phyloP scores from a whole-genome alignment of 2,329 filamentous ascomycete species.

The Pleomassaria siparia region DNA sequence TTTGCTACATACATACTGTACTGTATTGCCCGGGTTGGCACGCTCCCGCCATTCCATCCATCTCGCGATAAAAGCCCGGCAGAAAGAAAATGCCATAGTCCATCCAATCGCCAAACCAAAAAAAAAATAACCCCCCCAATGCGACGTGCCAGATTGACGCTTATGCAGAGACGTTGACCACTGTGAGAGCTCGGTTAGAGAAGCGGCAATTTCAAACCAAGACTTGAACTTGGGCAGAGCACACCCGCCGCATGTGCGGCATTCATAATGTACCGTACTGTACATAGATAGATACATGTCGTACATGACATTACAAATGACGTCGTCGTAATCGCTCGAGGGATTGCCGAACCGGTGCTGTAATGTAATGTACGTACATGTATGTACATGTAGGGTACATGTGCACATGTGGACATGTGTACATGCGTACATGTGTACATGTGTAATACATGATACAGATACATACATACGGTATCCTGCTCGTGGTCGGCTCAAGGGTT shows the following conservation, averaged over 20 bases:
- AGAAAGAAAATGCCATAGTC: constrained; percentile 19
- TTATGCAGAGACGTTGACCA: constrained; percentile 43
- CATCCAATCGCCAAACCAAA: constrained; percentile 31
- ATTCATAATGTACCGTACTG: too few species aligned
- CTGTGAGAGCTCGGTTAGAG: constrained; percentile 37
- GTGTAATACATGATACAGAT: too few species aligned
- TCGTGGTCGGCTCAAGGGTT: constrained; percentile 23
- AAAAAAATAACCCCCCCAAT: too few species aligned
- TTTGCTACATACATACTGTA: too few species aligned
- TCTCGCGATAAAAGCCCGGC: constrained; percentile 35
- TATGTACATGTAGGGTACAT: too few species aligned
- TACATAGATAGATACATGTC: too few species aligned
- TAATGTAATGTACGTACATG: too few species aligned
- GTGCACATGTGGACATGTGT: too few species aligned
- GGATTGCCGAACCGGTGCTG: too few species aligned
- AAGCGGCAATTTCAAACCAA: constrained; percentile 37
- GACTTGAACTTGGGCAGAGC: constrained; percentile 3
- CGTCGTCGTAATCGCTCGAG: constrained; percentile 21
- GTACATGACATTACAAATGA: constrained; percentile 25
- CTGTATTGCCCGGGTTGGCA: constrained; percentile 34
- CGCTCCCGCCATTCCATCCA: too few species aligned
- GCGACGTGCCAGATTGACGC: constrained; percentile 34
- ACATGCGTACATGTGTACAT: too few species aligned
- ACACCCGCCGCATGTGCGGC: constrained; percentile 5
- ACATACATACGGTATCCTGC: too few species aligned